Evolutionary conservation across 139 green algal species (phyloP).

Genomic region (Desmodesmus armatus): DNA sequence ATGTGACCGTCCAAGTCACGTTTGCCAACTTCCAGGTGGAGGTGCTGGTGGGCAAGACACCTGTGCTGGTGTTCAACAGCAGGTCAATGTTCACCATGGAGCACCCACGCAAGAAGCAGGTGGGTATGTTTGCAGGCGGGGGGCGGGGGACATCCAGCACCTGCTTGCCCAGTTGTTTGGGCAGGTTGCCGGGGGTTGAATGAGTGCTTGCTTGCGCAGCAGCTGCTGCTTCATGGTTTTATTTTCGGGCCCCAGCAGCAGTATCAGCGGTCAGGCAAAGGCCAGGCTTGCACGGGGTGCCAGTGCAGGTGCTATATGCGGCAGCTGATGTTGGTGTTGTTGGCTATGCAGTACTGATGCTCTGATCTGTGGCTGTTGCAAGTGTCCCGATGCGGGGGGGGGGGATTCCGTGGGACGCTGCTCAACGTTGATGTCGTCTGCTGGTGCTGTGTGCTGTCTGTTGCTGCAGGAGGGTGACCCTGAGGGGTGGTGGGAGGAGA

Average conservation of each 20-base stretch:
- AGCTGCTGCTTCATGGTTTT: background rate
- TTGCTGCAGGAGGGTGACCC: slow-evolving; percentile 73
- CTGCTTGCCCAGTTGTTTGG: background rate
- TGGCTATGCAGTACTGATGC: too few species aligned
- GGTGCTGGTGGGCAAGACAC: slow-evolving; percentile 54
- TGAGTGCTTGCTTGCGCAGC: background rate
- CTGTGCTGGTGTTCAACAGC: slow-evolving; percentile 81
- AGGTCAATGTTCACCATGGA: slow-evolving; percentile 89
- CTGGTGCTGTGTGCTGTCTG: background rate
- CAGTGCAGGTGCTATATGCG: too few species aligned
- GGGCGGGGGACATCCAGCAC: background rate
- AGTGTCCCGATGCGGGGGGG: too few species aligned
- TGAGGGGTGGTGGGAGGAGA: slow-evolving; percentile 92
- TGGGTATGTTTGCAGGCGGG: slow-evolving; percentile 43
- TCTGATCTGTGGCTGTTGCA: too few species aligned
- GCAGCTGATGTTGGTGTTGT: too few species aligned
- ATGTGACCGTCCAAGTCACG: slow-evolving; percentile 59
- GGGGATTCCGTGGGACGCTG: too few species aligned
- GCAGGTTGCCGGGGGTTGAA: background rate
- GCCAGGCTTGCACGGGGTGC: too few species aligned
- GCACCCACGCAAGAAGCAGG: slow-evolving; percentile 80
- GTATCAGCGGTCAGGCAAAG: too few species aligned
- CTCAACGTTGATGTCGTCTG: too few species aligned
- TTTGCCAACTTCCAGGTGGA: slow-evolving; percentile 77
- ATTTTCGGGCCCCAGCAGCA: background rate